Evolutionary conservation across 306 rosid genomes (phyloP), one percentile per base, ranked within the genome.

Genomic region (Geum urbanum): DNA sequence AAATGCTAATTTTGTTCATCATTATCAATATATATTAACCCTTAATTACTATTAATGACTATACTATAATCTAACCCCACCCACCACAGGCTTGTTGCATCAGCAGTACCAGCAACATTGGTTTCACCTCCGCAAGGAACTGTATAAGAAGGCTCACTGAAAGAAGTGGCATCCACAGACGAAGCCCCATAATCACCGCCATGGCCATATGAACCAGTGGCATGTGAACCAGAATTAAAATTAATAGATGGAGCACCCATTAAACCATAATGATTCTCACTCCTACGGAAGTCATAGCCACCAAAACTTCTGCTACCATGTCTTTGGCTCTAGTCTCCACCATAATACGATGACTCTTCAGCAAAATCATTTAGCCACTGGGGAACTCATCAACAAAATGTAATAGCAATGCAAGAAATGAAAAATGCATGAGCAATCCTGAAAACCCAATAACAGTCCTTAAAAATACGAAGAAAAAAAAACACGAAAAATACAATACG

Each of bases 11-110:
- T 53, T 18, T 51, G 41, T 53, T 18, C 41, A 53, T 24, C 67
- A 57, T 63, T 18, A 70, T 16, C 58, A 13, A 40, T 41, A 10
- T 27, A 57, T 50, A 56, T 47, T 20, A 63, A 22, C 15, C 59
- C 41, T 35, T 32, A 67, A 57, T 8, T 53, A 62, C 64, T 22
- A 68, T 40, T 54, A 48, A 58, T 12, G 11, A 39, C n/a, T 8
- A 9, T 7, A 3, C n/a, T 22, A 41, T 37, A 14, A 7, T 52
- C 83, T 83, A 86, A 15, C 88, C 88, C 91, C 92, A 90, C 11
- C 97, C 97, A 40, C 70, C 72, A 66, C 72, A 52, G 64, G 72
- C 76, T 81, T 52, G 18, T 61, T 1, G 47, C 55, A 32, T 62
- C 81, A 72, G 78, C 65, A 66, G 22, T 10, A 46, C 55, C 45